These are phyloP conservation scores for Sugiyamaella mastotermitis DNA, from an alignment of 805 yeast genomes.

Conservation along the genomic window DNA sequence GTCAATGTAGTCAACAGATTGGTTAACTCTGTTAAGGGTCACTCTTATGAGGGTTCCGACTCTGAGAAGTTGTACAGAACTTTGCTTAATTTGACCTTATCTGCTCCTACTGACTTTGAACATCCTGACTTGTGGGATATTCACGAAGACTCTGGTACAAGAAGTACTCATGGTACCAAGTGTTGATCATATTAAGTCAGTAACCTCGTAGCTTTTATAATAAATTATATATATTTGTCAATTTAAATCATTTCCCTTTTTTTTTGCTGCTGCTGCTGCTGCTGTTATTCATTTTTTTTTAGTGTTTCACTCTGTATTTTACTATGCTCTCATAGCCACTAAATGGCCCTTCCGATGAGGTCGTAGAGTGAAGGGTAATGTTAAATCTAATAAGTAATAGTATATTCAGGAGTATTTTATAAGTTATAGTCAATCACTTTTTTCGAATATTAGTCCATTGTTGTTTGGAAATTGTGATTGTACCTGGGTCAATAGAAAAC, in stretches of 20 bases:
- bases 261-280: neutral
- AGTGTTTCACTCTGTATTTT: too few relatives aligned
- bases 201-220: too few relatives aligned
- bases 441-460: too few relatives aligned
- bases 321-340: too few relatives aligned
- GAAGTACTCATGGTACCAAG: slow-evolving; percentile 1
- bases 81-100: slow-evolving; percentile 16
- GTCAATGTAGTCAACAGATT: slow-evolving; percentile 48
- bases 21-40: slow-evolving; percentile 38
- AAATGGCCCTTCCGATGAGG: too few relatives aligned
- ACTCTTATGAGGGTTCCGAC: slow-evolving; percentile 3
- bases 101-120: slow-evolving; percentile 25
- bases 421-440: too few relatives aligned
- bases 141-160: slow-evolving; percentile 8
- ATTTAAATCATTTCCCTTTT: neutral
- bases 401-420: too few relatives aligned
- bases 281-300: neutral
- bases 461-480: too few relatives aligned
- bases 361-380: too few relatives aligned
- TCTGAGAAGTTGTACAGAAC: slow-evolving; percentile 16
- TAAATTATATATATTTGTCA: neutral
- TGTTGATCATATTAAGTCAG: too few relatives aligned
- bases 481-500: too few relatives aligned
- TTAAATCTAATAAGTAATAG: too few relatives aligned
- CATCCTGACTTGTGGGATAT: slow-evolving; percentile 24